Percentiles rank a stretch among this genome's conserved stretches.
These are phyloP conservation scores for Sechiopsis laciniata DNA, from an alignment of 306 rosid genomes.

Conservation along the genomic window DNA sequence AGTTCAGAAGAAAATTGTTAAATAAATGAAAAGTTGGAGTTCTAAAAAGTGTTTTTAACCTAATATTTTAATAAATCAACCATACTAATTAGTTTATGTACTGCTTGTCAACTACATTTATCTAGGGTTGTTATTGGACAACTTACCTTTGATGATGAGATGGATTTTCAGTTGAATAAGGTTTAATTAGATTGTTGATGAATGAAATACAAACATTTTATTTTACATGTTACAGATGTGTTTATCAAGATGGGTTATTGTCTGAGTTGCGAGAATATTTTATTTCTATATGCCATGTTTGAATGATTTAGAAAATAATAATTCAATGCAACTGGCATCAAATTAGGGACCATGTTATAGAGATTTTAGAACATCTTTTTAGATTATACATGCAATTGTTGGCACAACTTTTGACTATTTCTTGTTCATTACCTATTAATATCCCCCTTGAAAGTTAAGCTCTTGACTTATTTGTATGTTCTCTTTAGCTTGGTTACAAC, in stretches of 20 bases:
- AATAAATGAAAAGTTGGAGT: too few species aligned
- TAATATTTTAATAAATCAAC: too few species aligned
- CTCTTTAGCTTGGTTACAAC: not conserved
- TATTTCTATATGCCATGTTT: not conserved
- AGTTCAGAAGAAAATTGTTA: too few species aligned
- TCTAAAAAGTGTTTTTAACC: too few species aligned
- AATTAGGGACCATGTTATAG: not conserved
- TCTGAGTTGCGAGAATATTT: not conserved
- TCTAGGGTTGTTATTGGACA: too few species aligned
- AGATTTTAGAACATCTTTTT: not conserved
- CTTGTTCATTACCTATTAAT: not conserved
- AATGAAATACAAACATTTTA: not conserved
- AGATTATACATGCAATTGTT: not conserved
- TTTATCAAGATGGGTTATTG: not conserved
- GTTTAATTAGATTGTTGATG: too few species aligned
- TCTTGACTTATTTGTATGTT: not conserved
- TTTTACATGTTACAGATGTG: too few species aligned
- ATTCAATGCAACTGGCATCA: not conserved
- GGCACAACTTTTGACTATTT: conserved; percentile 1
- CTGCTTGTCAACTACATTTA: too few species aligned
- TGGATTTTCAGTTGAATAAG: too few species aligned
- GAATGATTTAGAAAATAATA: not conserved
- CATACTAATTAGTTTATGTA: too few species aligned
- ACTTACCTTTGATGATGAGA: too few species aligned
- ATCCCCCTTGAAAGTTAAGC: not conserved